Base-by-base conservation (phyloP, 2,329 filamentous ascomycete genomes). In the Trichoderma polysporum region DNA sequence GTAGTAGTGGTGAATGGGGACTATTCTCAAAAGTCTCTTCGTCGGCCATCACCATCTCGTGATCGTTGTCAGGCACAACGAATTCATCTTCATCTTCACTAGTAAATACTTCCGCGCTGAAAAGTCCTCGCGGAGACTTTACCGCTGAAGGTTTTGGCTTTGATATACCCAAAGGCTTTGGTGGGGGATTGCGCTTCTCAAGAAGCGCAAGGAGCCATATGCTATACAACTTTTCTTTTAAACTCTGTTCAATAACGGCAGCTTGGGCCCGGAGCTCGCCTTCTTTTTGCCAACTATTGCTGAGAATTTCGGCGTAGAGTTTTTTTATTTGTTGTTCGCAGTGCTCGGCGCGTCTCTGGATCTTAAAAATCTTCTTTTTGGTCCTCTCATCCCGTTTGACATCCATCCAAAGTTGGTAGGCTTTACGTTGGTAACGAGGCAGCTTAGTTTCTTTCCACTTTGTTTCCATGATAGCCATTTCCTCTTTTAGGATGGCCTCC, bases 401-500 rank as follows among this genome's bases (percentile, higher is more conserved):
- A 45, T 82, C 70, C 3, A 75, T 78, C 92, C 92, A 96, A 2
- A 90, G 70, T 3, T 74, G 76, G 73, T 86, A 84, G 0, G 90
- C 90, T 66, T 83, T 88, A 5, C 75, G 75, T 66, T 87, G 79
- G 15, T 86, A 79, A 61, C 81, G 85, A 0, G 87, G 85, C 7
- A 86, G 80, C 69, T 88, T 88, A 1, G 78, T 80, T n/a, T 80
- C 75, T n/a, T 77, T 76, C 91, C 91, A 94, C 4, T 77, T 75
- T 3, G 78, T 73, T 57, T 82, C 81, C 67, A 87, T 82, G 1
- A 80, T 76, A 7, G 79, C 73, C 12, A 91, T 83, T 29, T 80
- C 83, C 19, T 84, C 76, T 31, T 88, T 79, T 37, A 94, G 81
- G 13, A 86, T 76, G 0, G 75, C 70, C 3, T 83, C 76, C 25